A percentile compares a stretch with the other conserved stretches of the same genome.
Evolutionary conservation across 208 protist species (phyloP).

Genomic region (Acanthamoeba culbertsoni): DNA sequence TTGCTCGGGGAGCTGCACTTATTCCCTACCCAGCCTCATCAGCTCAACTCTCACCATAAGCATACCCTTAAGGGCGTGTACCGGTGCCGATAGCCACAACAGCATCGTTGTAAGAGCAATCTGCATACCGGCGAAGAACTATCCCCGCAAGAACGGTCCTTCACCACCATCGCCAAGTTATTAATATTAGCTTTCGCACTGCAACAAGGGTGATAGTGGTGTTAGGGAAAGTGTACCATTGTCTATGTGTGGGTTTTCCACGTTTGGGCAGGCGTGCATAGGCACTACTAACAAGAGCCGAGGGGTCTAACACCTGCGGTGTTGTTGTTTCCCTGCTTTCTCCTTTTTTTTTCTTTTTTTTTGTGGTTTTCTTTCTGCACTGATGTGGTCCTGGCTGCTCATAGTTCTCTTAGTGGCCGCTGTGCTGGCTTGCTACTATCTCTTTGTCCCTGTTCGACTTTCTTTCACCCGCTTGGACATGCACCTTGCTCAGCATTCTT

Average conservation of each 20-base stretch:
- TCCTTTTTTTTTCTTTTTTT: background rate
- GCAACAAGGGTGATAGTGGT: background rate
- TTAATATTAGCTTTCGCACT: background rate
- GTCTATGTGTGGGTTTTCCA: background rate
- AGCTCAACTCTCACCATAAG: background rate
- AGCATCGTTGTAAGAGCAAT: background rate
- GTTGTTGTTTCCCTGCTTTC: background rate
- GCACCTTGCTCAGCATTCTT: background rate
- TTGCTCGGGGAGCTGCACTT: constrained; percentile 53
- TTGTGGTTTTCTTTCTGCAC: background rate
- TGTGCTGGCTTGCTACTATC: background rate
- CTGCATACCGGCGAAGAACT: too few relatives aligned
- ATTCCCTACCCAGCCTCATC: constrained; percentile 52
- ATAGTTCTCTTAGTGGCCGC: background rate
- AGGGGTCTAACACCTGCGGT: too few relatives aligned
- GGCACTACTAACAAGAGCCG: too few relatives aligned
- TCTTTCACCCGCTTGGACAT: background rate
- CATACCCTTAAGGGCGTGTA: background rate
- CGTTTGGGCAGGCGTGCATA: background rate
- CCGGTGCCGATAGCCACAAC: background rate
- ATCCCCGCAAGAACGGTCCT: background rate
- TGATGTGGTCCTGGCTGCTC: background rate
- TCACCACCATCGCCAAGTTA: background rate
- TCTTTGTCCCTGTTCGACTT: background rate
- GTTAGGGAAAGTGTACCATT: background rate